These are phyloP conservation scores for Sporothrix variecibatus DNA, from an alignment of 2,329 filamentous ascomycete species.

Conservation along the genomic window DNA sequence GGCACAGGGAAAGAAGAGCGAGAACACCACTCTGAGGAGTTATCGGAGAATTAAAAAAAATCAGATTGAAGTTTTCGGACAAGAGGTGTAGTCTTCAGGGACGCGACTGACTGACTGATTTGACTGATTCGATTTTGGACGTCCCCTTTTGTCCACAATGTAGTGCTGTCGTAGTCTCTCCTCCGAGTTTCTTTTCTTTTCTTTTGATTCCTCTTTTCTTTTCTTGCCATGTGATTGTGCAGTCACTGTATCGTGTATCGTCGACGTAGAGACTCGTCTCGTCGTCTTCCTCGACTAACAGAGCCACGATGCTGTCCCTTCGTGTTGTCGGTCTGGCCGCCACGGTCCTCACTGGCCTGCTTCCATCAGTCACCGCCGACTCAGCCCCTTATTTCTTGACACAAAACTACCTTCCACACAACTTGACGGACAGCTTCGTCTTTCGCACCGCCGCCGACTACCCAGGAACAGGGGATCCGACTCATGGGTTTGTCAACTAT, in stretches of 20 bases:
- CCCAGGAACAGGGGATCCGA: conserved; percentile 28
- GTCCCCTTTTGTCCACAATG: neutral
- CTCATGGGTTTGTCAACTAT: conserved; percentile 38
- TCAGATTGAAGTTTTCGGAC: neutral
- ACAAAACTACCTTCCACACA: conserved; percentile 15
- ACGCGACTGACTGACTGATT: neutral
- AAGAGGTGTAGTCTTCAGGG: neutral
- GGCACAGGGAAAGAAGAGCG: neutral
- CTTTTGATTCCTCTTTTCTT: neutral
- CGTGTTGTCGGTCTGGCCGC: neutral
- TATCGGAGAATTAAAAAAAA: neutral
- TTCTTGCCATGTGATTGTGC: conserved; percentile 13
- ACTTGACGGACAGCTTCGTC: conserved; percentile 9
- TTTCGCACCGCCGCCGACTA: conserved; percentile 5
- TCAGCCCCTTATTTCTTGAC: neutral
- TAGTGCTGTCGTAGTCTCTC: neutral
- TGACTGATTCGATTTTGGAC: neutral
- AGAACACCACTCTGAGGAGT: neutral
- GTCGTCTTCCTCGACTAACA: too few relatives aligned
- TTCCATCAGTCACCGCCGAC: neutral
- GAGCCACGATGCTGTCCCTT: neutral
- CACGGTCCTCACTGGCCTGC: neutral
- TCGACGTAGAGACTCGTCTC: neutral
- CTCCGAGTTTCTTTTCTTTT: neutral
- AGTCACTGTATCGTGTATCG: neutral